Evolutionary conservation across 257 asterid genomes (phyloP), one percentile per base, ranked within the genome.

Genomic region (Gentiana straminea): DNA sequence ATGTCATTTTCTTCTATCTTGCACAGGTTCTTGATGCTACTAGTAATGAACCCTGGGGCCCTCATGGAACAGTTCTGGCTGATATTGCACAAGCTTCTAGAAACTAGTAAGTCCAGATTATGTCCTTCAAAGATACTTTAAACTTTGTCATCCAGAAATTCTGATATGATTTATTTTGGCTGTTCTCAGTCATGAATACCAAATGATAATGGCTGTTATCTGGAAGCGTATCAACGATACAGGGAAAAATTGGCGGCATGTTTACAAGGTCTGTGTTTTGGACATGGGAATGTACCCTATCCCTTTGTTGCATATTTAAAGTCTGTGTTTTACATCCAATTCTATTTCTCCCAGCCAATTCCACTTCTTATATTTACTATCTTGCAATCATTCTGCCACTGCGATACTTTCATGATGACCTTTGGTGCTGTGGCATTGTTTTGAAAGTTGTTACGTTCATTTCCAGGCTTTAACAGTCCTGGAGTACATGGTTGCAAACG

Each of bases 31-130:
- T 92, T 59, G 97, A 92, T 73, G 95, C 94, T 54, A 92, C 97
- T 62, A 92, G 94, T 84, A 92, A 92, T 65, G 97, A 92, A 75
- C 84, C 95, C 49, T 88, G 97, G 97, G 99, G 94, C 61, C 97
- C 99, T 66, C 97, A 88, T 74, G 97, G 99, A 65, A 65, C 94
- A 13, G 82, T 75, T 68, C 97, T 92, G 69, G 89, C 95, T 66
- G 97, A 92, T 68, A 81, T 88, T 74, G 94, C 97, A 45, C 90
- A 92, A 67, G 89, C 94, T 56, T 66, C 95, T 36, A 85, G 82
- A 70, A 92, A 88, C 74, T 83, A 83, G 95, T 85, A 61, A 76
- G 91, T 65, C 46, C 35, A 32, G 50, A 62, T 57, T 56, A 41
- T 50, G 59, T 24, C 54, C 2, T 62, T 58, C 52, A 51, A 24